Conservation (phyloP, 345 rosid genomes). For the Gossypium raimondii region DNA sequence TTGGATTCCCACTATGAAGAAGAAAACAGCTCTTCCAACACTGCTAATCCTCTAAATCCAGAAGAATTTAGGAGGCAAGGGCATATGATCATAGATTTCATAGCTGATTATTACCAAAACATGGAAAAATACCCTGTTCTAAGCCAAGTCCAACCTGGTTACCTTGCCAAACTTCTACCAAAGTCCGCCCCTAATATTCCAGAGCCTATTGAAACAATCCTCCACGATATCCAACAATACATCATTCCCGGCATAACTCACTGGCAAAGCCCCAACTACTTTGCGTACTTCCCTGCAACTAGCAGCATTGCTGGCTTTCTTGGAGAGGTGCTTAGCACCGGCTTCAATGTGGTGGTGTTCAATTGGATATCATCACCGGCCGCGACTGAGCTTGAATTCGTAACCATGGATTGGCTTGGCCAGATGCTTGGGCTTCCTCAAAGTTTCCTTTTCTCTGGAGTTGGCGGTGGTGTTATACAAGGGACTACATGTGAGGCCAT, state of each 20-base stretch:
- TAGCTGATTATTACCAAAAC: background rate
- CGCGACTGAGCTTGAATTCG: background rate
- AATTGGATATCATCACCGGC: background rate
- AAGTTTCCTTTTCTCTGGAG: background rate
- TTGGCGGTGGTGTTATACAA: background rate
- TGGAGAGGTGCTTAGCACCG: background rate
- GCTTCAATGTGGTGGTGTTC: background rate
- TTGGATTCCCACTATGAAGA: background rate
- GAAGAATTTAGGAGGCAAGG: background rate
- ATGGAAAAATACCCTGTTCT: background rate
- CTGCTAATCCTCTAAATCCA: background rate
- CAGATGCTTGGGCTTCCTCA: background rate
- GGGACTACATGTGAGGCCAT: background rate
- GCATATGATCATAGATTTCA: background rate
- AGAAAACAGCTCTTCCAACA: background rate
- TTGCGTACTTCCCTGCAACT: background rate
- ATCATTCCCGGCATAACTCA: background rate
- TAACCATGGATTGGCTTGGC: background rate
- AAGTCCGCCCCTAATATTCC: background rate
- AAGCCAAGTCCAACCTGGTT: background rate
- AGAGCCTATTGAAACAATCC: background rate
- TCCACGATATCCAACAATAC: background rate
- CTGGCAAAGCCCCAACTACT: background rate
- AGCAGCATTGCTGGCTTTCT: background rate
- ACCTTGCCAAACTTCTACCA: background rate